Base-by-base conservation (phyloP, 2,329 filamentous ascomycete species). In the Pseudovirgaria hyperparasitica region DNA sequence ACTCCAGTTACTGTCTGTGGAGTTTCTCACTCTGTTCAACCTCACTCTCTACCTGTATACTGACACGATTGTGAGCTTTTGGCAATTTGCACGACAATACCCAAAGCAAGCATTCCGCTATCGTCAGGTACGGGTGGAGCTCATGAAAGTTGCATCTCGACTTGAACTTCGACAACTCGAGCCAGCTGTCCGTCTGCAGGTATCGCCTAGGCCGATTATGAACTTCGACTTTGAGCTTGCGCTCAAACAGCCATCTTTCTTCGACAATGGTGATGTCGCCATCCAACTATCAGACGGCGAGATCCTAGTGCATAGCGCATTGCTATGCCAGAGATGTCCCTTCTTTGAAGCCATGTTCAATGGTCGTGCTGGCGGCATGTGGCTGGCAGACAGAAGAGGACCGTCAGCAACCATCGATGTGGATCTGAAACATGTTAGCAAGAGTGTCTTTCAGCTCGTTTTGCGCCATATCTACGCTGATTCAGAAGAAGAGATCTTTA, bases 331-430 rank as follows among this genome's bases (percentile, higher is more conserved):
- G 42, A 67, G 90, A 38, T 94, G 86, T 41, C 85, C 84, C 0
- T 98, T 94, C 63, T 98, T 98, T 38, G 65, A 87, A 36, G 81
- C 80, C 2, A 64, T 98, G 22, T 96, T 94, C 52, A 67, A 82
- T 40, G 90, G 90, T n/a, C 76, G 84, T 22, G 82, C 90, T 6
- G 68, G 70, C 21, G 90, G 90, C 1, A 70, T 71, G 40, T 98
- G 90, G 90, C 65, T 98, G 12, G 67, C 75, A 25, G 68, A 70
- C 17, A 71, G 85, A 28, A 71, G 72, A n/a, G 55, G 33, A 45
- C 42, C 51, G 5, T 48, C 50, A 45, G 58, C 69, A 15, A 53
- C 60, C 9, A 61, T 93, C 30, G 66, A 63, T 19, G 74, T 98
- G 22, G 82, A 98, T 43, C 58, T 98, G 25, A 78, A 76, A 31